Evolutionary conservation across 2,329 filamentous ascomycete genomes (phyloP), one percentile per base, ranked within the genome.

Genomic region (Diaporthe citrichinensis): DNA sequence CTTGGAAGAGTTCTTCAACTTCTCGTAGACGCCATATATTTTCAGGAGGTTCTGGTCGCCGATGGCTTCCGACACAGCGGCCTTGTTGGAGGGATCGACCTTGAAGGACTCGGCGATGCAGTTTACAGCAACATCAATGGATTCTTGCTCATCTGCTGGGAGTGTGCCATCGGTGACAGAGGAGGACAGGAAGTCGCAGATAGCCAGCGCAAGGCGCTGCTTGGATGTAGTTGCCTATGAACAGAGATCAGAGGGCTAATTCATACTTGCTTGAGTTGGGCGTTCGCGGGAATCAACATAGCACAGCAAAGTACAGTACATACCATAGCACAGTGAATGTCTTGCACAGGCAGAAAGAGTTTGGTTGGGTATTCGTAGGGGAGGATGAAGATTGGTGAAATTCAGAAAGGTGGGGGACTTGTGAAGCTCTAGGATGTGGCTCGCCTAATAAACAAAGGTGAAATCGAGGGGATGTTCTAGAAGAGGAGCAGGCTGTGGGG

Each of bases 11-110:
- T 91, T 90, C 87, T 96, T 96, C 78, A 98, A 91, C 86, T 97
- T 98, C 87, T 99, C 97, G 86, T 98, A 98, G 78, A 98, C 95
- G 82, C 92, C 92, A 89, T 97, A 99, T 87, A 99, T 97, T 84
- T 93, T 93, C 77, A 95, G 90, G 77, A 99, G 93, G 83, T 93
- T 96, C 88, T 98, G 95, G 78, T 92, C 91, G 81, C 95, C 96
- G 79, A 98, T 88, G 79, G 96, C 95, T 79, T 94, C 91, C 79
- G 91, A 87, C 80, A 96, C 88, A 80, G 95, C 93, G 73, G 90
- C 87, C 81, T 92, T 88, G 85, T 98, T 93, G 78, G 89, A 87
- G n/a, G 95, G 91, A 86, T 98, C 95, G 81, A 99, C 94, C 85
- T 97, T 95, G 91, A 98, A 99, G 80, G 94, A 94, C 84, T 98